Conservation (phyloP, 208 protist species). For the Crithidia fasciculata region DNA sequence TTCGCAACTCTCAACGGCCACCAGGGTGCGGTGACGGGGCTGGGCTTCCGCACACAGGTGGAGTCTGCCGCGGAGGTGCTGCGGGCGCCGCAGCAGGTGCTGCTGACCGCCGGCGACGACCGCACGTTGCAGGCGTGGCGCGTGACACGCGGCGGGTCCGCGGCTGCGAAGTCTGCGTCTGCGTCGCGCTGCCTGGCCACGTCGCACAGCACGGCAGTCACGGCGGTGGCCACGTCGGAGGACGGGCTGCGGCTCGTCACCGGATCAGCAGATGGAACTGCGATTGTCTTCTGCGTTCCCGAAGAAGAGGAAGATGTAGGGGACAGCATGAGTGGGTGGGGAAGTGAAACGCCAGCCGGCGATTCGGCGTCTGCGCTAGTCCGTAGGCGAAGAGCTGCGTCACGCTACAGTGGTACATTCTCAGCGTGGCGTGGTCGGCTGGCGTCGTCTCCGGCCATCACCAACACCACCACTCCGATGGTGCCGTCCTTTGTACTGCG, state of each 20-base stretch:
- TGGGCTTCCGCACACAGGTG: slow-evolving; percentile 46
- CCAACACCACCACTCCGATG: neutral
- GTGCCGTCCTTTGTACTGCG: slow-evolving; percentile 39
- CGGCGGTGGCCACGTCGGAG: slow-evolving; percentile 48
- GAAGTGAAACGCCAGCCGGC: neutral
- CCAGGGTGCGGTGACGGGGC: slow-evolving; percentile 49
- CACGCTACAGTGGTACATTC: neutral
- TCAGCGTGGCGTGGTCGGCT: too few relatives aligned
- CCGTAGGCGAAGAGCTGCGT: neutral
- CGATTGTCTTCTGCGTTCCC: slow-evolving; percentile 52
- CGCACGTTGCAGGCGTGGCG: slow-evolving; percentile 51
- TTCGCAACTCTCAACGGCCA: slow-evolving; percentile 74
- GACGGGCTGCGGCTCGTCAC: slow-evolving; percentile 70
- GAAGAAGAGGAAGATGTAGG: neutral
- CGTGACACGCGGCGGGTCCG: slow-evolving; percentile 24
- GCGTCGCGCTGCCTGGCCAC: slow-evolving; percentile 15
- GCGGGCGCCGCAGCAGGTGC: slow-evolving; percentile 16
- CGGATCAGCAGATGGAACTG: slow-evolving; percentile 58
- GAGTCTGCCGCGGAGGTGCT: slow-evolving; percentile 4
- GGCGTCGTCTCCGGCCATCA: neutral
- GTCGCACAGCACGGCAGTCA: slow-evolving; percentile 60
- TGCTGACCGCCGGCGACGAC: slow-evolving; percentile 53
- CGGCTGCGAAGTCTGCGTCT: neutral
- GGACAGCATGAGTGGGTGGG: neutral
- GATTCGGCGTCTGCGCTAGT: neutral